Percentiles rank a stretch among this genome's conserved stretches.
phyloP scores from a whole-genome alignment of 345 rosid species.

The Acer saccharum region DNA sequence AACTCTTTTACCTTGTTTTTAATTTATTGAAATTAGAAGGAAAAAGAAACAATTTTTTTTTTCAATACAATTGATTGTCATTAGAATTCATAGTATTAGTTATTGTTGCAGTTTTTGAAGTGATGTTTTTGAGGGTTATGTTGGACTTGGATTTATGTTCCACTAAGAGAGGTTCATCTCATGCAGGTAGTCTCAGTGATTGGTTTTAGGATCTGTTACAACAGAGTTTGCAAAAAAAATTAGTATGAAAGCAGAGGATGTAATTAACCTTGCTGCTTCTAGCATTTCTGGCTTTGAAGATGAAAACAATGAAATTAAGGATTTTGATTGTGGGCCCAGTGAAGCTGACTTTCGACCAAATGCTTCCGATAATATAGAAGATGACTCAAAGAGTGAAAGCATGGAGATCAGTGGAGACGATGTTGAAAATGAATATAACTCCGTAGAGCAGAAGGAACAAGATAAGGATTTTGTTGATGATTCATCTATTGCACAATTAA shows the following conservation, averaged over 20 bases:
- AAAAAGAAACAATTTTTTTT: no score
- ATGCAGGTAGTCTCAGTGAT: constrained; percentile 27
- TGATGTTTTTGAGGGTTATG: not conserved
- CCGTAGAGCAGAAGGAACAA: constrained; percentile 31
- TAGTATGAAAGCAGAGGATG: constrained; percentile 57
- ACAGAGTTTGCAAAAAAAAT: not conserved
- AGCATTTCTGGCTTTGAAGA: constrained; percentile 29
- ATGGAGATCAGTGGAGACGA: constrained; percentile 38
- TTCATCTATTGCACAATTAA: constrained; percentile 36
- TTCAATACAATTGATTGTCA: no score
- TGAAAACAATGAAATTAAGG: constrained; percentile 35
- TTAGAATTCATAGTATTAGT: not conserved
- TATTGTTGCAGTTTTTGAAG: not conserved
- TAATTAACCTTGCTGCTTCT: constrained; percentile 36
- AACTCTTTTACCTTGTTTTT: no score
- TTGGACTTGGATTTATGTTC: not conserved
- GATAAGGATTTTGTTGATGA: constrained; percentile 41
- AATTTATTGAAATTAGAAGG: no score
- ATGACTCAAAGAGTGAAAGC: constrained; percentile 31
- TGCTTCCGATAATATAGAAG: constrained; percentile 29
- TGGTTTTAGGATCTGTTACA: constrained; percentile 15
- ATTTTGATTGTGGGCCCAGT: constrained; percentile 35
- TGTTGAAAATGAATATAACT: constrained; percentile 38
- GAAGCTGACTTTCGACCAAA: constrained; percentile 33
- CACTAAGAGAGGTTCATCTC: constrained; percentile 2